A percentile compares a stretch with the other conserved stretches of the same genome.
These are phyloP conservation scores for Adenanthera pavonina DNA, from an alignment of 306 rosid genomes.

Conservation along the genomic window DNA sequence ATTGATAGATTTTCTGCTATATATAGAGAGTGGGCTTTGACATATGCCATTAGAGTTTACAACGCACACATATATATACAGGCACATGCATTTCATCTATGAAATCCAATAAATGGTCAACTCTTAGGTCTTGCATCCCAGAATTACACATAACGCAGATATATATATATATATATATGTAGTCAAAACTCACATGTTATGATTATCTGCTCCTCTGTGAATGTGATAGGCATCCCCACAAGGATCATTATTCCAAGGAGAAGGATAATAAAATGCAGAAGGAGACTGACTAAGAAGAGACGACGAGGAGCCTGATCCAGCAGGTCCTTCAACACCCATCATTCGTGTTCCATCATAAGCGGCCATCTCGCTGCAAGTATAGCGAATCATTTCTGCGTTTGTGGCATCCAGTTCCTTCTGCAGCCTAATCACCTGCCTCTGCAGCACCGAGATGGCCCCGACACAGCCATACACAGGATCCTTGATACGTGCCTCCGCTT, in stretches of 20 bases:
- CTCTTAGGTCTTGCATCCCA: not conserved
- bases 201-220: slow-evolving; percentile 47
- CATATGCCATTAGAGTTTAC: not conserved
- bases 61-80: not conserved
- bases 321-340: slow-evolving; percentile 28
- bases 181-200: slow-evolving; percentile 34
- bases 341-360: slow-evolving; percentile 32
- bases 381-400: slow-evolving; percentile 74
- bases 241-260: slow-evolving; percentile 50
- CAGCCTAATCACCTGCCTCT: slow-evolving; percentile 79
- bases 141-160: too few relatives aligned
- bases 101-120: not conserved
- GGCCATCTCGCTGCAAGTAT: slow-evolving; percentile 54
- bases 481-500: slow-evolving; percentile 83
- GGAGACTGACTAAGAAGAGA: slow-evolving; percentile 37
- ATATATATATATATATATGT: too few relatives aligned
- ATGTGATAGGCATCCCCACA: slow-evolving; percentile 39
- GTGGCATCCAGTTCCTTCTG: slow-evolving; percentile 91
- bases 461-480: slow-evolving; percentile 94
- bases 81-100: not conserved
- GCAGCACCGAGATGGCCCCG: slow-evolving; percentile 87
- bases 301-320: slow-evolving; percentile 33
- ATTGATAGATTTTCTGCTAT: not conserved
- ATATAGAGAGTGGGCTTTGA: not conserved
- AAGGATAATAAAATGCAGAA: slow-evolving; percentile 41